Evolutionary conservation across 345 rosid species (phyloP), one percentile per base, ranked within the genome.

Genomic region (Eucalyptus regnans): DNA sequence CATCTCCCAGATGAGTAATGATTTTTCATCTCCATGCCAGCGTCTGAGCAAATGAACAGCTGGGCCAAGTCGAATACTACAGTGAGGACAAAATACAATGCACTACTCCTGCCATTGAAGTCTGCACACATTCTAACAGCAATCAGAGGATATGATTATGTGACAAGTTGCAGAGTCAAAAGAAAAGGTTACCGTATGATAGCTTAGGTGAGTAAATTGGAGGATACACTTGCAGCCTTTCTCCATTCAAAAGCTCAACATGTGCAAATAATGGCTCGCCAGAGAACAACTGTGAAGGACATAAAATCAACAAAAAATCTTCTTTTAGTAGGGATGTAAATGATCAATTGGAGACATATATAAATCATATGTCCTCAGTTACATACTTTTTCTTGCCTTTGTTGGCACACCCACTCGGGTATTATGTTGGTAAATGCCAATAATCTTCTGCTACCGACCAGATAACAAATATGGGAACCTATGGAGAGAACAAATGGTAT

Each of bases 341-440:
- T 2, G 2, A 37, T 37, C 27, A 20, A 13, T 41, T 76, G 48
- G 83, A 76, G 27, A 41, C 48, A 66, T n/a, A 29, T 14, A 66
- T 25, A 44, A 25, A 87, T 46, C 88, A 48, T 18, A 6, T 50
- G 84, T 48, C 89, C 27, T 23, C 88, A 33, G 20, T 88, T n/a
- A 91, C 16, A 71, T 91, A 97, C 98, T 95, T 94, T 95, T 89
- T 96, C 96, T 91, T 96, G 98, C 56, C 96, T 94, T 88, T 93
- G 92, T 91, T 94, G 91, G 91, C 98, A 96, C 44, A 97, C 88
- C 99, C 99, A 96, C 92, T 97, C 98, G 44, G 99, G 99, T 90
- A 97, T 90, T 52, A 93, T 91, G 88, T 94, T 95, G 85, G 95
- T 90, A 91, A 91, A 96, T 49, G 97, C 95, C 93, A 97, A 89